Evolutionary conservation across 1,139 yeast species (phyloP).

Genomic region (Blastobotrys capitulatus): DNA sequence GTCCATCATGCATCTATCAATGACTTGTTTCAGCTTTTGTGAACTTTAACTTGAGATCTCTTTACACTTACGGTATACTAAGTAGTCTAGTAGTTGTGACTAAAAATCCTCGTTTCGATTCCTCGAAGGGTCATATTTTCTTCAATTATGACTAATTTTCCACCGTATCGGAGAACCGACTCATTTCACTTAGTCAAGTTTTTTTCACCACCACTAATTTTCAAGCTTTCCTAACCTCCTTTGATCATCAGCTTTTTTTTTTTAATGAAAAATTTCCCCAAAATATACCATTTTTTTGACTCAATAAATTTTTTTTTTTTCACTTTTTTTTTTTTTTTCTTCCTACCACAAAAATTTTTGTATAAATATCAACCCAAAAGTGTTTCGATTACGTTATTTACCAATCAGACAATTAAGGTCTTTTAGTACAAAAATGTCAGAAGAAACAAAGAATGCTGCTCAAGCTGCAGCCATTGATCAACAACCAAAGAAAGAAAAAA

Average conservation of each 20-base stretch:
- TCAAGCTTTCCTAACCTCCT: background rate
- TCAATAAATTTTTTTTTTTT: background rate
- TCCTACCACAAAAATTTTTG: background rate
- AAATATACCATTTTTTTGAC: too few species aligned
- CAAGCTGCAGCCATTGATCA: background rate
- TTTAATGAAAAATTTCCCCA: too few species aligned
- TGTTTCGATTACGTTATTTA: background rate
- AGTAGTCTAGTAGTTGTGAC: too few species aligned
- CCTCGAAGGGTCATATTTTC: background rate
- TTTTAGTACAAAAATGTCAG: slow-evolving; percentile 18
- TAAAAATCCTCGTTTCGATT: background rate
- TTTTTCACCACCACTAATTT: background rate
- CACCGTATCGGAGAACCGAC: too few species aligned
- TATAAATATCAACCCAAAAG: background rate
- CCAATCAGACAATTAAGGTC: background rate
- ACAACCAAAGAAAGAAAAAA: slow-evolving; percentile 34
- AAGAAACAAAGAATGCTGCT: slow-evolving; percentile 11
- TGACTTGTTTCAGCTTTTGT: too few species aligned
- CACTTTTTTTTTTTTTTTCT: background rate
- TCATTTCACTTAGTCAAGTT: background rate
- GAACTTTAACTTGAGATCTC: too few species aligned
- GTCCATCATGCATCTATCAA: too few species aligned
- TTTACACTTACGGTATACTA: too few species aligned
- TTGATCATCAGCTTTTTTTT: too few species aligned
- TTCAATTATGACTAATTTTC: too few species aligned